Conservation (phyloP, 139 green algal genomes). For the Chlamydomonas incerta region DNA sequence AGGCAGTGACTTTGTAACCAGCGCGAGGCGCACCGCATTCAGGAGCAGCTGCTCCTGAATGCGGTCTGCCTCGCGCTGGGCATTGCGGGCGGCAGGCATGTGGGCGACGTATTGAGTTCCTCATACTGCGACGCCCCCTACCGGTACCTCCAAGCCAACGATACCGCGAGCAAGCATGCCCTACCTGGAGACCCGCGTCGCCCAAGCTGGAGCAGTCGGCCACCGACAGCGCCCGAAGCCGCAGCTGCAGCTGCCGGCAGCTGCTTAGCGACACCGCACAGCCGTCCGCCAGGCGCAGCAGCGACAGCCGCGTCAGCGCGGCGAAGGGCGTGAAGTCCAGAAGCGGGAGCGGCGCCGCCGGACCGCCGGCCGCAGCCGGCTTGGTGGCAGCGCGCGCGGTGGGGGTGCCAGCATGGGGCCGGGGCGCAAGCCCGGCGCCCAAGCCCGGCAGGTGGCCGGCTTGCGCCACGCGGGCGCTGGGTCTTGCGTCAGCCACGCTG, state of each 20-base stretch:
- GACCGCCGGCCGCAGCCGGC: too few relatives aligned
- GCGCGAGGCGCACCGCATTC: too few relatives aligned
- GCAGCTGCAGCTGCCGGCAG: not conserved
- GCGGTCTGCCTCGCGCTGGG: too few relatives aligned
- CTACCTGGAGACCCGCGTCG: not conserved
- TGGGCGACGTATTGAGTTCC: not conserved
- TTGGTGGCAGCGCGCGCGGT: too few relatives aligned
- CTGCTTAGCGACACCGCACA: not conserved
- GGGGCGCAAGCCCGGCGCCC: not conserved
- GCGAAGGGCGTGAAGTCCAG: conserved; percentile 1
- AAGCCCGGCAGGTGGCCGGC: not conserved
- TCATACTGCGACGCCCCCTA: not conserved
- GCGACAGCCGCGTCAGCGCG: not conserved
- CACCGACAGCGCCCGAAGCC: not conserved
- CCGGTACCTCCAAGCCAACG: not conserved
- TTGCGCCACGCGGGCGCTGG: too few relatives aligned
- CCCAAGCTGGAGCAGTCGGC: conserved; percentile 5
- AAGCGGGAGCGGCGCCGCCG: not conserved
- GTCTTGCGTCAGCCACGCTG: not conserved
- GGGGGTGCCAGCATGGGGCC: too few relatives aligned
- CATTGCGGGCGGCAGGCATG: too few relatives aligned
- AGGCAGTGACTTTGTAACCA: too few relatives aligned
- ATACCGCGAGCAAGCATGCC: not conserved
- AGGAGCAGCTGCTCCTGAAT: too few relatives aligned
- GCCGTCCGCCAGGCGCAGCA: not conserved